Base-by-base conservation (phyloP, 2,329 filamentous ascomycete species). In the Boeremia lycopersici region DNA sequence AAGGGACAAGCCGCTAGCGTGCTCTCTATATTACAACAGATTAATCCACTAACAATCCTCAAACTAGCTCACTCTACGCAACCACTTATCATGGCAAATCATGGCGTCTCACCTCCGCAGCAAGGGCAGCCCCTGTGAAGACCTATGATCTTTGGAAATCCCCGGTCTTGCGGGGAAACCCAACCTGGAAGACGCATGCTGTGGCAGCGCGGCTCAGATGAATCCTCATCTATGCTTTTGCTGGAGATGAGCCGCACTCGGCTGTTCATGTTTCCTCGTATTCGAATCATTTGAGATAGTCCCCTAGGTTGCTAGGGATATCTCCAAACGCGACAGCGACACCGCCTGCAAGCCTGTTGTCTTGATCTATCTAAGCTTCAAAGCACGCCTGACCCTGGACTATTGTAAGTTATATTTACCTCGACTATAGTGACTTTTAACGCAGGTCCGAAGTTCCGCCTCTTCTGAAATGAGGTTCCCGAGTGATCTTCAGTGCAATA, bases 391-490 rank as follows among this genome's bases (percentile, higher is more conserved):
- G 19, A 23, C 19, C 19, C 19, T 23, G 19, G 19, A 23, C 19
- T 23, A 23, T 23, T 2, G 19, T 5, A 23, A 23, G 19, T 23
- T 23, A 15, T 41, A 8, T 7, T 41, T 41, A 7, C n/a, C 38
- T 29, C 6, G 23, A 41, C 9, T 17, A n/a, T 12, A 15, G 13
- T n/a, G 29, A 13, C 25, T 25, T 17, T 25, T 48, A 23, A 10
- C 53, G 49, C 56, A 48, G 26, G 57, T 56, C 60, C 59, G 39
- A 57, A 57, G 8, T 19, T 35, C 58, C 59, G 57, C 57, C 25
- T 61, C 62, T 51, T 53, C 44, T 56, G 53, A 56, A 60, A 62
- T 57, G 53, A 59, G 52, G 35, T 56, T 31, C 42, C 50, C 59
- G 46, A 48, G 36, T 54, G 53, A 52, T 57, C 46, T 53, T 56